These are phyloP conservation scores for Yarrowia galli DNA, from an alignment of 1,139 yeast genomes.

Conservation along the genomic window DNA sequence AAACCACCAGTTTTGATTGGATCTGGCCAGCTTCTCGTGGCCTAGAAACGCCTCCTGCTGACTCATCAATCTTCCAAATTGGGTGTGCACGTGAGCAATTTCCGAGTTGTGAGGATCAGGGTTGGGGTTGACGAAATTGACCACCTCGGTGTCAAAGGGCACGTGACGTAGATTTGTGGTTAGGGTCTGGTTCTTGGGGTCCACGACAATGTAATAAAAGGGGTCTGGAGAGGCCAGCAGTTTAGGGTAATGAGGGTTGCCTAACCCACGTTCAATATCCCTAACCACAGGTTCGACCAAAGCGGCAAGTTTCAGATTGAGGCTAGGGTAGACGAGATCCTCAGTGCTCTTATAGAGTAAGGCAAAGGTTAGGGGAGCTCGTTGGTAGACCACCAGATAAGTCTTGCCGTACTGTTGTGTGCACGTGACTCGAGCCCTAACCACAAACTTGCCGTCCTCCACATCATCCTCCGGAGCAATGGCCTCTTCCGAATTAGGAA, in stretches of 20 bases:
- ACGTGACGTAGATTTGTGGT: slow-evolving; percentile 24
- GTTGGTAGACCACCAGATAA: slow-evolving; percentile 17
- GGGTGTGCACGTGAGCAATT: slow-evolving; percentile 46
- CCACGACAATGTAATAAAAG: slow-evolving; percentile 45
- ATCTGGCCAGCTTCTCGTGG: slow-evolving; percentile 47
- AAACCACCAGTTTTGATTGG: slow-evolving; percentile 49
- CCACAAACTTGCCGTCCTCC: slow-evolving; percentile 39
- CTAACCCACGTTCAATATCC: slow-evolving; percentile 42
- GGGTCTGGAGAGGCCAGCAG: slow-evolving; percentile 45
- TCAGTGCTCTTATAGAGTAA: neutral
- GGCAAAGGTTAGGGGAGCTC: slow-evolving; percentile 30
- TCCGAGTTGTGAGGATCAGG: slow-evolving; percentile 40
- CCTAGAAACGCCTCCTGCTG: slow-evolving; percentile 41
- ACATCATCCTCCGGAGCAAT: slow-evolving; percentile 40
- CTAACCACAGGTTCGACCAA: slow-evolving; percentile 47
- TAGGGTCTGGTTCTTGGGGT: slow-evolving; percentile 1
- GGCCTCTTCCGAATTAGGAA: slow-evolving; percentile 16
- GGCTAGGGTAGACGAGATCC: slow-evolving; percentile 42
- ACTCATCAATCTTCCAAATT: slow-evolving; percentile 42
- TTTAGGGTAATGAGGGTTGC: slow-evolving; percentile 40
- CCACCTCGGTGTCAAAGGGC: slow-evolving; percentile 10
- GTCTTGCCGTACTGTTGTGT: neutral
- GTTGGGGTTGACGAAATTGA: slow-evolving; percentile 17
- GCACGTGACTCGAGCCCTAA: slow-evolving; percentile 9
- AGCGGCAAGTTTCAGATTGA: slow-evolving; percentile 48